phyloP scores from a whole-genome alignment of 768 basidiomycete species.

The Hypsizygus marmoreus region DNA sequence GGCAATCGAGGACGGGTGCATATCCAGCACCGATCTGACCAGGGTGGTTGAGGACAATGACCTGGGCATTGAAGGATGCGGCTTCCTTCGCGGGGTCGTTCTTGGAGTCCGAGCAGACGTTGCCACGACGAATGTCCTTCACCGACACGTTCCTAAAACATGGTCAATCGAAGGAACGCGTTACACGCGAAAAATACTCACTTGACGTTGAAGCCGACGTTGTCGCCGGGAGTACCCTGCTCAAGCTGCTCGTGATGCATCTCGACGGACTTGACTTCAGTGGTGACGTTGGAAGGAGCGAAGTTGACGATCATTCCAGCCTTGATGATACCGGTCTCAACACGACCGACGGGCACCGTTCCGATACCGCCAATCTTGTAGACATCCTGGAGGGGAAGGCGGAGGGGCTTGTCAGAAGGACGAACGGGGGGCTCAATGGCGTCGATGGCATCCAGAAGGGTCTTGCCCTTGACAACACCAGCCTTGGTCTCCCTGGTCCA shows the following conservation, averaged over 20 bases:
- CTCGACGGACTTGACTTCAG: constrained; percentile 99
- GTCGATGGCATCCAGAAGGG: constrained; percentile 98
- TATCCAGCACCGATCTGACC: constrained; percentile 99
- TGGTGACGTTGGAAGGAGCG: constrained; percentile 96
- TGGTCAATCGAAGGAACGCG: constrained; percentile 1
- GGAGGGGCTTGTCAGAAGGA: constrained; percentile 99
- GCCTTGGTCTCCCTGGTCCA: constrained; percentile 97
- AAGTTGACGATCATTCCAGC: constrained; percentile 99
- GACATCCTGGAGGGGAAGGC: constrained; percentile 99
- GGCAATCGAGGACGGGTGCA: constrained; percentile 98
- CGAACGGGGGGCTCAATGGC: constrained; percentile 97
- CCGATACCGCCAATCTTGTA: constrained; percentile 99
- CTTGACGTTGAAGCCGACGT: constrained; percentile 99
- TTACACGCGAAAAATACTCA: constrained; percentile 33
- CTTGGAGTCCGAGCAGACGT: constrained; percentile 99
- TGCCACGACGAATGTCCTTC: constrained; percentile 99
- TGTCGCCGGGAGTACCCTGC: constrained; percentile 96
- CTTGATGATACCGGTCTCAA: constrained; percentile 99
- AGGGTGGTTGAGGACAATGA: constrained; percentile 99
- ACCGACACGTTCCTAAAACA: constrained; percentile 94
- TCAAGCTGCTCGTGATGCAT: constrained; percentile 99
- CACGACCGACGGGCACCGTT: constrained; percentile 99
- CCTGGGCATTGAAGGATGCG: constrained; percentile 98
- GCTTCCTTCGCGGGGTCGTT: constrained; percentile 99
- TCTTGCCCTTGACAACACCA: constrained; percentile 96